These are phyloP conservation scores for Teratosphaeriaceae sp. DNA, from an alignment of 2,329 filamentous ascomycete genomes.

Conservation along the genomic window DNA sequence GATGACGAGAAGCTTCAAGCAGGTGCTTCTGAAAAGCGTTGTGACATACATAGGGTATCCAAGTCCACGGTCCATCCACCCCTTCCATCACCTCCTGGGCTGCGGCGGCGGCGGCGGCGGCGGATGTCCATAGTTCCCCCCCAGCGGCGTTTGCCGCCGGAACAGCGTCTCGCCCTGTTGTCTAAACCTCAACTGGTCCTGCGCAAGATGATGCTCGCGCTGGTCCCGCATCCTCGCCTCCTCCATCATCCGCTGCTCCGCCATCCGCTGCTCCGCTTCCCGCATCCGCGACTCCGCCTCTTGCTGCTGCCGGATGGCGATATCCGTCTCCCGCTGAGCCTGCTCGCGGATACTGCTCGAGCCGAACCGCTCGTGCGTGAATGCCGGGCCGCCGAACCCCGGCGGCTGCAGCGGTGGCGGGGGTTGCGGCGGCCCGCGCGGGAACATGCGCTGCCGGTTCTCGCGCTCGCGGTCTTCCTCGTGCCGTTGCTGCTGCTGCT, in stretches of 20 bases:
- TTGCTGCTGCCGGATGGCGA: conserved; percentile 13
- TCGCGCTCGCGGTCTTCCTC: conserved; percentile 7
- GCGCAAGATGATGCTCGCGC: not conserved
- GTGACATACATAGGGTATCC: not conserved
- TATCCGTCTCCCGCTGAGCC: conserved; percentile 18
- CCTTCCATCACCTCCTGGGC: not conserved
- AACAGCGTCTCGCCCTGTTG: conserved; percentile 3
- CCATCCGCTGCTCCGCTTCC: conserved; percentile 11
- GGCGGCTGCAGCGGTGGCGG: conserved; percentile 4
- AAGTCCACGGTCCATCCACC: not conserved
- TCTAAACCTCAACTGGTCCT: not conserved
- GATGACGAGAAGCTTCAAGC: too few relatives aligned
- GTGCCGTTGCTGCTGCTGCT: conserved; percentile 9
- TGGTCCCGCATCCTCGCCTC: conserved; percentile 6
- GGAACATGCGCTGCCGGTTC: conserved; percentile 8
- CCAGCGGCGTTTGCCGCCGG: conserved; percentile 8
- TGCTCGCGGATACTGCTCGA: conserved; percentile 16
- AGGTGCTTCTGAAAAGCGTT: too few relatives aligned
- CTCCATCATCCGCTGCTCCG: conserved; percentile 11
- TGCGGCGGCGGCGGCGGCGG: not conserved
- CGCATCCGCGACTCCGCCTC: conserved; percentile 8
- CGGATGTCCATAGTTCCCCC: conserved; percentile 6
- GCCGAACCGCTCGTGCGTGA: not conserved
- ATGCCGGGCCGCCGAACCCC: conserved; percentile 3
- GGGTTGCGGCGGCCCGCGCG: conserved; percentile 9